Percentiles rank a stretch among this genome's conserved stretches.
Evolutionary conservation across 192 early-diverging fungal genomes (phyloP).

Genomic region (Backusella mclennaniae): DNA sequence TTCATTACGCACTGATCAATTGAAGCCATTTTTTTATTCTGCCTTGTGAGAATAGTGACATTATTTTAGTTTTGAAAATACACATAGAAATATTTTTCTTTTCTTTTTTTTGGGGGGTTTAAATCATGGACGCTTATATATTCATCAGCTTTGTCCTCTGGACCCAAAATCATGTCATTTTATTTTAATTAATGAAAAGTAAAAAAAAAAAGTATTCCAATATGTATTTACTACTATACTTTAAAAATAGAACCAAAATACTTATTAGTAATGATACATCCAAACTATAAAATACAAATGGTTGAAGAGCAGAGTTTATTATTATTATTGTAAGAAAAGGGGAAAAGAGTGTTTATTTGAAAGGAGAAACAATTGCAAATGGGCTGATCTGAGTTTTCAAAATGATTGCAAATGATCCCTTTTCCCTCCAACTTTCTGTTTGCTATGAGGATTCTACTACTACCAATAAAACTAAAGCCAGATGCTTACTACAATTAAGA

Average conservation of each 20-base stretch:
- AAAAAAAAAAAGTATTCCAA: neutral
- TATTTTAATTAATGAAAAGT: neutral
- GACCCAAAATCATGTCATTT: neutral
- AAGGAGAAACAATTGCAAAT: neutral
- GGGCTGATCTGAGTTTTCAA: neutral
- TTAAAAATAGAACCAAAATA: neutral
- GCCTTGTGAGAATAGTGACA: too few species aligned
- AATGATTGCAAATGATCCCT: neutral
- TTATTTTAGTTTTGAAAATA: neutral
- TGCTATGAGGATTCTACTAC: too few species aligned
- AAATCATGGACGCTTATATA: neutral
- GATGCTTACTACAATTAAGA: neutral
- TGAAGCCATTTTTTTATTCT: neutral
- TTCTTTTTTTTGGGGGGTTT: neutral
- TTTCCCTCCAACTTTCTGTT: neutral
- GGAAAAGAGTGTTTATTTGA: neutral
- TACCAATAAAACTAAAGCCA: neutral
- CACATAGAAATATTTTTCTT: neutral
- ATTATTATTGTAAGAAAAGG: neutral
- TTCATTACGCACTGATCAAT: neutral
- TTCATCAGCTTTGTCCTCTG: neutral
- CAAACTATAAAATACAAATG: neutral
- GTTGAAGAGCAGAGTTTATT: neutral
- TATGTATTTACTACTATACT: neutral
- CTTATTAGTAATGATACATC: neutral